phyloP scores from a whole-genome alignment of 1,284 basidiomycete species.

The Calocybe gambosa region DNA sequence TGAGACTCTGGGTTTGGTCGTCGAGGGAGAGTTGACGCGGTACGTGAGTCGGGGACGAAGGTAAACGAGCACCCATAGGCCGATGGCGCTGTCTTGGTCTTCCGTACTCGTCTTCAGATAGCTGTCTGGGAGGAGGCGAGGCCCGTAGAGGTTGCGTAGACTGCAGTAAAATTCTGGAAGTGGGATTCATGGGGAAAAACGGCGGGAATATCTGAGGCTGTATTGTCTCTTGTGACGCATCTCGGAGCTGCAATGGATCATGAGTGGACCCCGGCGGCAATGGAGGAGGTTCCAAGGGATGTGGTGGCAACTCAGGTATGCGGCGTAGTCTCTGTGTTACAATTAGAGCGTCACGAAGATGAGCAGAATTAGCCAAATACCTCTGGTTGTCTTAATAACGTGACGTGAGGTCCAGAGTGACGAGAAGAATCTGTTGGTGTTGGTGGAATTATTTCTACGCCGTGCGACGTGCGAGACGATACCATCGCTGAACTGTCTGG shows the following conservation, averaged over 20 bases:
- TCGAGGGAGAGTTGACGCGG: slow-evolving; percentile 8
- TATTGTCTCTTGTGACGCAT: not conserved
- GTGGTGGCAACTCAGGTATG: slow-evolving; percentile 21
- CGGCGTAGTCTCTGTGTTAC: slow-evolving; percentile 5
- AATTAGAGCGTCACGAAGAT: not conserved
- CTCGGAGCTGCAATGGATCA: slow-evolving; percentile 3
- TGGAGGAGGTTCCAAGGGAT: slow-evolving; percentile 23
- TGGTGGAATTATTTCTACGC: slow-evolving; percentile 13
- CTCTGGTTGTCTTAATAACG: not conserved
- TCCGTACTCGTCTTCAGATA: not conserved
- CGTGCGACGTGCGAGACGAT: slow-evolving; percentile 9
- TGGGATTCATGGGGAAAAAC: too few species aligned
- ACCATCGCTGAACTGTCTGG: slow-evolving; percentile 14
- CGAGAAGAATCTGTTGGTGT: slow-evolving; percentile 11
- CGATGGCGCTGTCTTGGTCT: not conserved
- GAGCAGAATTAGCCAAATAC: not conserved
- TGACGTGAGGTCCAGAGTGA: not conserved
- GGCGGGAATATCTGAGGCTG: not conserved
- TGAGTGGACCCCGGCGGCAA: slow-evolving; percentile 18
- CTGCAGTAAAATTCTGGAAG: too few species aligned
- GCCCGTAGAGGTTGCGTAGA: not conserved
- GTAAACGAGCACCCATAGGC: slow-evolving; percentile 12
- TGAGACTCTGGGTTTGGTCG: slow-evolving; percentile 1
- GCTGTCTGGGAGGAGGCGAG: not conserved
- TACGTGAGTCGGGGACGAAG: slow-evolving; percentile 5